Evolutionary conservation across 163 green algal species (phyloP).

Genomic region (Volvox carteri): DNA sequence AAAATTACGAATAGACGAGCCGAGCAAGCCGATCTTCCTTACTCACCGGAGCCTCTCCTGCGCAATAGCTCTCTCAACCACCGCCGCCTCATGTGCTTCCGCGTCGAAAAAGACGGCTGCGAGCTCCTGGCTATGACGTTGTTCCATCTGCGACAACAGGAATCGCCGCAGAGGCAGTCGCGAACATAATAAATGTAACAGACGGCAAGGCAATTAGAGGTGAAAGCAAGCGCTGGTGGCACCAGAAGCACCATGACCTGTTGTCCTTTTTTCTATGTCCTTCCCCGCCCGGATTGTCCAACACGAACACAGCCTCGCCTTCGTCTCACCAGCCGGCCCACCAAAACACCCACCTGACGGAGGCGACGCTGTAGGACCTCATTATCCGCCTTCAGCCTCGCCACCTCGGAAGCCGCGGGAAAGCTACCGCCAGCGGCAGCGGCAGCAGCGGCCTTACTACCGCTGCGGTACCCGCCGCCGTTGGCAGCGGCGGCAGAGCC

Average conservation of each 20-base stretch:
- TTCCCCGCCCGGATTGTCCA: too few relatives aligned
- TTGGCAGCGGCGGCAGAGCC: neutral
- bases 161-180: too few relatives aligned
- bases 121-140: constrained; percentile 53
- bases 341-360: too few relatives aligned
- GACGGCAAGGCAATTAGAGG: too few relatives aligned
- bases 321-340: too few relatives aligned
- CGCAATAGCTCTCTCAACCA: constrained; percentile 26
- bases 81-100: constrained; percentile 19
- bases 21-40: too few relatives aligned
- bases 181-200: neutral
- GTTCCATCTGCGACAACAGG: constrained; percentile 26
- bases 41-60: constrained; percentile 51
- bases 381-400: constrained; percentile 44
- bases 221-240: too few relatives aligned
- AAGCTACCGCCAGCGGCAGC: neutral
- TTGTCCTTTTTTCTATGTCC: too few relatives aligned
- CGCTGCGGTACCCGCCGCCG: neutral
- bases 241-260: too few relatives aligned
- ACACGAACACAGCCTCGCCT: too few relatives aligned
- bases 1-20: too few relatives aligned
- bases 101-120: constrained; percentile 58
- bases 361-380: constrained; percentile 30
- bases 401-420: neutral
- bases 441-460: neutral